Conservation (phyloP, 352 stramenopile genomes). For the Peronospora destructor region DNA sequence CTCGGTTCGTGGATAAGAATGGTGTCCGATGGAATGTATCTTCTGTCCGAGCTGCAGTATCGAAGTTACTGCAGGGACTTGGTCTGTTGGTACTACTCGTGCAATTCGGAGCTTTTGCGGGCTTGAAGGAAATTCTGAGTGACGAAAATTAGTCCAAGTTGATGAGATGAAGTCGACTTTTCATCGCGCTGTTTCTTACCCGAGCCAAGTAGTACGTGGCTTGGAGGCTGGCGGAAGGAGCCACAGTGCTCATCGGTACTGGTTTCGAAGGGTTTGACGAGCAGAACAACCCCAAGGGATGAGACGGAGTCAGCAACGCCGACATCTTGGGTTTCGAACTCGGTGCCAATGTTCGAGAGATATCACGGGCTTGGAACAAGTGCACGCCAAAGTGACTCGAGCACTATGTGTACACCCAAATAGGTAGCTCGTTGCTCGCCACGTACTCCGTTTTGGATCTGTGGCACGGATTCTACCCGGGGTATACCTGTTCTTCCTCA, state of each 20-base stretch:
- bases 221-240: constrained; percentile 87
- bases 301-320: constrained; percentile 92
- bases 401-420: constrained; percentile 95
- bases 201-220: constrained; percentile 95
- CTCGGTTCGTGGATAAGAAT: constrained; percentile 37
- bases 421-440: constrained; percentile 86
- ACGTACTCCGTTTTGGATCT: constrained; percentile 94
- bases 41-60: constrained; percentile 27
- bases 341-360: constrained; percentile 82
- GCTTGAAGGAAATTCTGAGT: constrained; percentile 26
- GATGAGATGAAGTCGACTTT: constrained; percentile 70
- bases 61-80: constrained; percentile 48
- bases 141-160: constrained; percentile 37
- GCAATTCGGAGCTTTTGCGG: constrained; percentile 24
- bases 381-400: constrained; percentile 94
- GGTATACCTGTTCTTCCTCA: constrained; percentile 95
- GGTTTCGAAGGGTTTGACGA: constrained; percentile 93
- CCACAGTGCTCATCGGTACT: constrained; percentile 66
- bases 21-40: constrained; percentile 33
- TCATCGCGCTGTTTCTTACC: constrained; percentile 84
- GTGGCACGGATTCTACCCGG: constrained; percentile 99
- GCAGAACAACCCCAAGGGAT: constrained; percentile 81
- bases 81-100: constrained; percentile 49
- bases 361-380: constrained; percentile 94
- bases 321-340: constrained; percentile 94